Conservation (phyloP, 345 rosid genomes). For the Populus ilicifolia region DNA sequence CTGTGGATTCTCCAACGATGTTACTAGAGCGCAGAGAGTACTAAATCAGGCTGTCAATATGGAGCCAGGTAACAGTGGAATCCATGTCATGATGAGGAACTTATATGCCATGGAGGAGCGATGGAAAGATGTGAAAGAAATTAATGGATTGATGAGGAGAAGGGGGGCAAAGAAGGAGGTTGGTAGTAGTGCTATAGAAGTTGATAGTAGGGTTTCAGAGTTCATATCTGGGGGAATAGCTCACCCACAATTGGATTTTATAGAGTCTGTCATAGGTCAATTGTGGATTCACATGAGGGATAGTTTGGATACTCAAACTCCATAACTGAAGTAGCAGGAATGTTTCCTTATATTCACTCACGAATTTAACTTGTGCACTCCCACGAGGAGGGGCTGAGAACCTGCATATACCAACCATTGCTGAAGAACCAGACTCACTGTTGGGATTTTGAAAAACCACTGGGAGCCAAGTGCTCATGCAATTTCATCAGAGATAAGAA, state of each 20-base stretch:
- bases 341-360: neutral
- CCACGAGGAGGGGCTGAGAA: neutral
- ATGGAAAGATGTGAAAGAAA: conserved; percentile 56
- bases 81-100: conserved; percentile 59
- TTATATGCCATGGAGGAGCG: conserved; percentile 55
- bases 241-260: conserved; percentile 34
- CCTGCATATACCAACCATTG: neutral
- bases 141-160: conserved; percentile 58
- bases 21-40: conserved; percentile 48
- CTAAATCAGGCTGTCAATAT: conserved; percentile 31
- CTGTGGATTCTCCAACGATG: conserved; percentile 53
- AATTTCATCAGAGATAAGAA: conserved; percentile 24
- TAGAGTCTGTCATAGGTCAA: conserved; percentile 34
- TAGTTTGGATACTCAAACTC: neutral
- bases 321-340: neutral
- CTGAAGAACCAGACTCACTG: conserved; percentile 43
- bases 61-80: conserved; percentile 61
- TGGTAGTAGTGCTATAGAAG: conserved; percentile 66
- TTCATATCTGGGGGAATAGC: conserved; percentile 57
- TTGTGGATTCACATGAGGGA: conserved; percentile 45
- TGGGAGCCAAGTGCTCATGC: conserved; percentile 93
- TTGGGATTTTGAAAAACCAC: conserved; percentile 73
- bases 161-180: conserved; percentile 59
- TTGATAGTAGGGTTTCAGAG: conserved; percentile 48
- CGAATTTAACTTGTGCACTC: neutral